Evolutionary conservation across 2,329 filamentous ascomycete species (phyloP).

Genomic region (Fusarium palustre): DNA sequence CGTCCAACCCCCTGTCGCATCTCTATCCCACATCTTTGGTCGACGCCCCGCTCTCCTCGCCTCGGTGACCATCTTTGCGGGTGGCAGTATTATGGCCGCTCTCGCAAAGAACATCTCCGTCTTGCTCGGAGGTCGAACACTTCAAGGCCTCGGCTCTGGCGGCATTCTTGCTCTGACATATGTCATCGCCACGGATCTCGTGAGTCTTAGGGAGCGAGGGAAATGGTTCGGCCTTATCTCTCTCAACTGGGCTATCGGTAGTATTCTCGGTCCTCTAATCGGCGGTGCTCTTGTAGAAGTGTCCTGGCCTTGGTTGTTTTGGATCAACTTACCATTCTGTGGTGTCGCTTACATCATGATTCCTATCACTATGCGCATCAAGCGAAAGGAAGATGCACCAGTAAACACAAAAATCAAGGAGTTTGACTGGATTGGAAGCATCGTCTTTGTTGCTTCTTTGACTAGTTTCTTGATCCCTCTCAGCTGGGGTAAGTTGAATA

Average conservation of each 20-base stretch:
- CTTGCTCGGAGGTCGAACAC: constrained; percentile 61
- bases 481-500: constrained; percentile 36
- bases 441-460: constrained; percentile 69
- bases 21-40: constrained; percentile 43
- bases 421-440: constrained; percentile 72
- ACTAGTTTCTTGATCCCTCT: constrained; percentile 55
- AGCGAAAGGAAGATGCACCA: constrained; percentile 25
- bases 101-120: constrained; percentile 35
- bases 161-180: constrained; percentile 61
- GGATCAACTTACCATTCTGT: constrained; percentile 70
- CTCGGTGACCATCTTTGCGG: constrained; percentile 36
- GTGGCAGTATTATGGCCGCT: constrained; percentile 40
- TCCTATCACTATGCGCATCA: constrained; percentile 37
- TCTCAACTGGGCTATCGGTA: constrained; percentile 66
- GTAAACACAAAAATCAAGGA: constrained; percentile 33
- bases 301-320: constrained; percentile 73
- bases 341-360: constrained; percentile 36
- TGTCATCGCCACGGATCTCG: constrained; percentile 60
- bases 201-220: constrained; percentile 57
- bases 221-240: constrained; percentile 55
- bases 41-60: constrained; percentile 36
- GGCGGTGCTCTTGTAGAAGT: constrained; percentile 66
- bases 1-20: constrained; percentile 42
- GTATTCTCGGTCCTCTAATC: constrained; percentile 56
- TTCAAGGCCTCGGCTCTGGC: constrained; percentile 65